Conservation (phyloP, 169 alveolate species). For the Babesia sp. region DNA sequence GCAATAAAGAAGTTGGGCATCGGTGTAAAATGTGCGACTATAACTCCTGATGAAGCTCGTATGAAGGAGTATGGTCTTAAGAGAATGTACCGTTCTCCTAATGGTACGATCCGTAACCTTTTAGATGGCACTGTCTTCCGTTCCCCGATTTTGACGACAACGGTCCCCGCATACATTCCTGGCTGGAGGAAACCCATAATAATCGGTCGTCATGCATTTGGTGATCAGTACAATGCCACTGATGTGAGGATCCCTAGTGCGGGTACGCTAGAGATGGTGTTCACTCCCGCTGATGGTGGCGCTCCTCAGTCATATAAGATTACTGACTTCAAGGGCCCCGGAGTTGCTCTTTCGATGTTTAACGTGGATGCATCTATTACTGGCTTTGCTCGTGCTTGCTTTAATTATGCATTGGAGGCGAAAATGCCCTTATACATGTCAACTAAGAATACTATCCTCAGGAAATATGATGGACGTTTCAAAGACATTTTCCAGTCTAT, state of each 20-base stretch:
- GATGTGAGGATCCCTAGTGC: constrained; percentile 82
- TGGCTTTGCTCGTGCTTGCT: constrained; percentile 91
- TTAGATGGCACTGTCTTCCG: constrained; percentile 94
- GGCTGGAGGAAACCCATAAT: constrained; percentile 92
- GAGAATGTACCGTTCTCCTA: constrained; percentile 94
- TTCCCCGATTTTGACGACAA: constrained; percentile 91
- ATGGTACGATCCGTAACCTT: constrained; percentile 93
- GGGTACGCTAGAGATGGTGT: constrained; percentile 85
- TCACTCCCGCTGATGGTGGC: constrained; percentile 82
- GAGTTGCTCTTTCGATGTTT: constrained; percentile 92
- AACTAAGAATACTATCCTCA: constrained; percentile 91
- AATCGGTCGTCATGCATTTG: constrained; percentile 95
- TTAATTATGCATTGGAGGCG: constrained; percentile 85
- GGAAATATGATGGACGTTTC: constrained; percentile 92
- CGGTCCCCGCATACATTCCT: constrained; percentile 88
- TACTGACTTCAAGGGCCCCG: constrained; percentile 77
- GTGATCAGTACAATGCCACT: constrained; percentile 92
- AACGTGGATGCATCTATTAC: constrained; percentile 89
- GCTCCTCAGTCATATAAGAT: constrained; percentile 57
- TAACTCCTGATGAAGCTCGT: constrained; percentile 96
- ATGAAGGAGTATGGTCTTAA: constrained; percentile 90
- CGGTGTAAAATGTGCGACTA: constrained; percentile 95
- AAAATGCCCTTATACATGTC: constrained; percentile 89
- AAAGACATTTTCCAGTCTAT: constrained; percentile 89
- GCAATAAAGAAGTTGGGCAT: constrained; percentile 88